Conservation (phyloP, 2,329 filamentous ascomycete species). For the Thelonectria rubi region DNA sequence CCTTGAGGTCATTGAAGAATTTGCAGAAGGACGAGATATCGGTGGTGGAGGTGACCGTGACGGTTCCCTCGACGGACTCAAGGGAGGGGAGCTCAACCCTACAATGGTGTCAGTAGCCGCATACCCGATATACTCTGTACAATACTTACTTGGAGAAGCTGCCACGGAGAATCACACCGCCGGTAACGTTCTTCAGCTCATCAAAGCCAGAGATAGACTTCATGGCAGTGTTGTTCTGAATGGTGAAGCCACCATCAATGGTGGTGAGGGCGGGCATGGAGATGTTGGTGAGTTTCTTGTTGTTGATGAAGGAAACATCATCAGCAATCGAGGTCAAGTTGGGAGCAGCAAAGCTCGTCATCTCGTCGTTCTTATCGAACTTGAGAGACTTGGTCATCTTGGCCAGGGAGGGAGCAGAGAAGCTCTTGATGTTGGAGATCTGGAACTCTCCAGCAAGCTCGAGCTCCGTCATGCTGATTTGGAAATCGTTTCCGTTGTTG, state of each 20-base stretch:
- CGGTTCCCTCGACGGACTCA: slow-evolving; percentile 74
- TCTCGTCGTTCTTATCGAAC: slow-evolving; percentile 80
- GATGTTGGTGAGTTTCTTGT: slow-evolving; percentile 74
- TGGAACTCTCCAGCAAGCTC: slow-evolving; percentile 60
- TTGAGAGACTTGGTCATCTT: slow-evolving; percentile 81
- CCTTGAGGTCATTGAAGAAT: slow-evolving; percentile 58
- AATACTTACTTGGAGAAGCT: slow-evolving; percentile 80
- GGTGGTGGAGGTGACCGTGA: slow-evolving; percentile 73
- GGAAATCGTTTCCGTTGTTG: slow-evolving; percentile 79
- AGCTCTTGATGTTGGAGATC: slow-evolving; percentile 78
- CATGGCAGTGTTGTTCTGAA: slow-evolving; percentile 90
- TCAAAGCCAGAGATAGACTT: slow-evolving; percentile 72
- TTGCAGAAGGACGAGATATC: slow-evolving; percentile 65
- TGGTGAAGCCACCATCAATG: slow-evolving; percentile 81
- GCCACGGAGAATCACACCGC: slow-evolving; percentile 86
- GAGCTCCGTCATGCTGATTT: slow-evolving; percentile 80
- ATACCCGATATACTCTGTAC: too few species aligned
- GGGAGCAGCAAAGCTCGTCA: slow-evolving; percentile 67
- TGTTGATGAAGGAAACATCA: slow-evolving; percentile 69
- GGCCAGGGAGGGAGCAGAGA: slow-evolving; percentile 77
- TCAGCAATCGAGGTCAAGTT: slow-evolving; percentile 74
- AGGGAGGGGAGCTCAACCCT: slow-evolving; percentile 77
- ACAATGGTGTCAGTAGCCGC: slow-evolving; percentile 12
- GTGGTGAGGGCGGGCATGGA: slow-evolving; percentile 73
- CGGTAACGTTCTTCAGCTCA: slow-evolving; percentile 73